Evolutionary conservation across 2,329 filamentous ascomycete species (phyloP).

Genomic region (Aspergillus piperis): DNA sequence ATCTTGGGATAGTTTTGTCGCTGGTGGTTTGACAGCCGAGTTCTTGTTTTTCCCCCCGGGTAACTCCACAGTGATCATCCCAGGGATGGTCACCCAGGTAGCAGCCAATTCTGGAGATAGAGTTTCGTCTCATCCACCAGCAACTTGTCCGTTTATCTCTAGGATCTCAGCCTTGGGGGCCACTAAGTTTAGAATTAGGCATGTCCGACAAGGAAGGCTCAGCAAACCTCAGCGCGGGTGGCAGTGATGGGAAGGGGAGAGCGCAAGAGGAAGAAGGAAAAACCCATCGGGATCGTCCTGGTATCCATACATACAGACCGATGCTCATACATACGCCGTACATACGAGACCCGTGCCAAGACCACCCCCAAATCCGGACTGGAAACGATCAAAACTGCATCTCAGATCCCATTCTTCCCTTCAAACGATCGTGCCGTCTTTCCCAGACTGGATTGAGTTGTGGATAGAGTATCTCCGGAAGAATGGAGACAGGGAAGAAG

Average conservation of each 20-base stretch:
- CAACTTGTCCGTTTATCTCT: background rate
- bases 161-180: background rate
- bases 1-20: background rate
- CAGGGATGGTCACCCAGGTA: slow-evolving; percentile 8
- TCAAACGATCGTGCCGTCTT: slow-evolving; percentile 3
- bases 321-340: slow-evolving; percentile 1
- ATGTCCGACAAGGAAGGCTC: slow-evolving; percentile 15
- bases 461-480: background rate
- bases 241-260: background rate
- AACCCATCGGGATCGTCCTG: background rate
- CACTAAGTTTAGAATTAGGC: slow-evolving; percentile 12
- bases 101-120: background rate
- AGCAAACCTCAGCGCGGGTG: background rate
- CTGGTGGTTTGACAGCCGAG: background rate
- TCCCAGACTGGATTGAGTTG: background rate
- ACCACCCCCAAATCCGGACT: background rate
- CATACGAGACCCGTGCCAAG: background rate
- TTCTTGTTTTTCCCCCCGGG: background rate
- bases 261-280: no score
- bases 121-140: background rate
- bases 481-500: background rate
- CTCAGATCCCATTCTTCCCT: background rate
- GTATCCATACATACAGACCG: slow-evolving; percentile 4
- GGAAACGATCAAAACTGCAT: background rate
- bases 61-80: slow-evolving; percentile 17